Evolutionary conservation across 1,284 basidiomycete species (phyloP).

Genomic region (Moesziomyces sp.): DNA sequence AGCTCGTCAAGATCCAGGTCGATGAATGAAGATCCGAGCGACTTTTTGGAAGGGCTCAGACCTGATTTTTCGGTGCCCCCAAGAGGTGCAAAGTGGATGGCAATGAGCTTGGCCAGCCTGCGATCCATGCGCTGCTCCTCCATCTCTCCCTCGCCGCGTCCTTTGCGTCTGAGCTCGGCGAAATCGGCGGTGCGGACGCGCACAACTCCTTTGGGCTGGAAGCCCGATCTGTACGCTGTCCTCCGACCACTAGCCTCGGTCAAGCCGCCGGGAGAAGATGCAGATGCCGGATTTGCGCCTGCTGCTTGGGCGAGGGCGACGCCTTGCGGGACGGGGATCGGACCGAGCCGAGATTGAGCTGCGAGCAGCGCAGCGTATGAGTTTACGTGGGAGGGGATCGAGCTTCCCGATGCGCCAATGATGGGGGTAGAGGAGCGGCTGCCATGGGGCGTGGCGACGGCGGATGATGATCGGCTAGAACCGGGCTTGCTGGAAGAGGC

Average conservation of each 20-base stretch:
- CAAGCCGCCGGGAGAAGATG: background rate
- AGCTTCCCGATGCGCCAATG: conserved; percentile 23
- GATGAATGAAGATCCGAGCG: conserved; percentile 18
- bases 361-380: conserved; percentile 48
- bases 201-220: conserved; percentile 60
- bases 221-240: conserved; percentile 51
- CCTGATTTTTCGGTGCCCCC: conserved; percentile 16
- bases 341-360: conserved; percentile 39
- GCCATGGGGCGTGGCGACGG: conserved; percentile 23
- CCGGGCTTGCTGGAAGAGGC: conserved; percentile 28
- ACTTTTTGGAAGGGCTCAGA: conserved; percentile 15
- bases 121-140: conserved; percentile 62
- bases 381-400: conserved; percentile 46
- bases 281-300: conserved; percentile 5
- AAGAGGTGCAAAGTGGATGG: conserved; percentile 47
- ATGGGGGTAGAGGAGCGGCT: conserved; percentile 43
- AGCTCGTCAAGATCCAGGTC: conserved; percentile 48
- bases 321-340: conserved; percentile 50
- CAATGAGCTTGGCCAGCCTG: conserved; percentile 55
- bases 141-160: conserved; percentile 45
- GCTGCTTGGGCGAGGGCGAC: conserved; percentile 39
- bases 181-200: conserved; percentile 53
- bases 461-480: conserved; percentile 29
- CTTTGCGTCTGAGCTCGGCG: conserved; percentile 23
- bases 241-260: conserved; percentile 18